Evolutionary conservation across 768 basidiomycete species (phyloP), one percentile per base, ranked within the genome.

Genomic region (Boletus sp.): DNA sequence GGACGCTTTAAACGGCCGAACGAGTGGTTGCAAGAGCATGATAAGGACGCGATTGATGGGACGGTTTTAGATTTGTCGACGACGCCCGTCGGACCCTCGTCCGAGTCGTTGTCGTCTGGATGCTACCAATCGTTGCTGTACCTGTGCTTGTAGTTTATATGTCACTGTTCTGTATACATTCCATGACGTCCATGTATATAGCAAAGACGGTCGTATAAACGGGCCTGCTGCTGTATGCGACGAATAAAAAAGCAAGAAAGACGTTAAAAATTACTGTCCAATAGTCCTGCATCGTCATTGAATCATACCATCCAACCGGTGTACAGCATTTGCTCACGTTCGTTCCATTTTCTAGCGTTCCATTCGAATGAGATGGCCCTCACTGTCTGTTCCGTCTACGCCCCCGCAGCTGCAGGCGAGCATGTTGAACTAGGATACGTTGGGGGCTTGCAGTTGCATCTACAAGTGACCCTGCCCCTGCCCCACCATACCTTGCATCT

Each of bases 1-100:
- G 80, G 76, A 0, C 90, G 93, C 69, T 93, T 92, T 71, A 80
- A 76, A 51, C 76, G 77, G 50, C 85, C 89, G 14, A 92, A 93
- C 67, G 83, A 84, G 56, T 93, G 91, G 91, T 67, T 93, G 14
- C 73, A 70, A 48, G 70, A 79, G 61, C 79, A 79, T 46, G 85
- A 88, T 64, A 87, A 85, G 1, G 71, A 77, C 37, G 72, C 64
- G 48, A 83, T 87, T 47, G 81, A 87, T 59, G 87, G 86, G 86
- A 74, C 68, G 1, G 71, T 75, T 10, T 70, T 81, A 36, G 63
- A 68, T 15, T 49, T 33, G 11, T 32, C 24, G 24, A 24, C 24
- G 3, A 24, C 48, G 7, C 18, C 45, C 6, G 29, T 29, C 1
- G 9, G n/a, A n/a, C 18, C 29, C 28, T 44, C 37, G 33, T 39